phyloP scores from a whole-genome alignment of 257 asterid genomes.

The Scutellaria baicalensis region DNA sequence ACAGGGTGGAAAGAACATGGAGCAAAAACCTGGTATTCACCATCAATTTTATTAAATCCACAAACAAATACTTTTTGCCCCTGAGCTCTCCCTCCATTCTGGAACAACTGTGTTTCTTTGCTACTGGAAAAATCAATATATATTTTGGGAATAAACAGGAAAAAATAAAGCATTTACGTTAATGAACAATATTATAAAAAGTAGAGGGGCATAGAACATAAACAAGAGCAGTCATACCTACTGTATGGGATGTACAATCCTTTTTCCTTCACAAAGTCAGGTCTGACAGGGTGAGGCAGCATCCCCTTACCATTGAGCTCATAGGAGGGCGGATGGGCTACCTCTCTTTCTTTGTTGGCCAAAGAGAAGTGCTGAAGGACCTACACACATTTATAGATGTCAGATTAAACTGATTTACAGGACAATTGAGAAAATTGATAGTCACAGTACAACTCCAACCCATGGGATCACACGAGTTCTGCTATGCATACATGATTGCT shows the following conservation, averaged over 20 bases:
- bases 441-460: not conserved
- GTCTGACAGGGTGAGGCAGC: slow-evolving; percentile 58
- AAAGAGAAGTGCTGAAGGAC: too few relatives aligned
- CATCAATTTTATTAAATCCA: slow-evolving; percentile 46
- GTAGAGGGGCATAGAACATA: not conserved
- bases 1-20: not conserved
- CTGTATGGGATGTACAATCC: slow-evolving; percentile 45
- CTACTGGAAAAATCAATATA: not conserved
- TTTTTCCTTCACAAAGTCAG: slow-evolving; percentile 64
- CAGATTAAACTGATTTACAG: not conserved
- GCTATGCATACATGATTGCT: not conserved
- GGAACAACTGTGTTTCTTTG: slow-evolving; percentile 33
- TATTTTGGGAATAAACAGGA: not conserved
- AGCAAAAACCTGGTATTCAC: slow-evolving; percentile 41
- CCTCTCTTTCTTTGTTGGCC: too few relatives aligned
- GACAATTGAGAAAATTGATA: not conserved
- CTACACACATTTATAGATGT: slow-evolving; percentile 23
- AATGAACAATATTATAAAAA: not conserved
- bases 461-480: not conserved
- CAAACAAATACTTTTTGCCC: slow-evolving; percentile 52
- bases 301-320: slow-evolving; percentile 62
- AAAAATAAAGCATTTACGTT: not conserved
- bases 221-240: slow-evolving; percentile 38
- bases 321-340: too few relatives aligned
- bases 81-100: slow-evolving; percentile 34